Evolutionary conservation across 108 stramenopile genomes (phyloP), one percentile per base, ranked within the genome.

Genomic region (Aurantiochytrium sp.): DNA sequence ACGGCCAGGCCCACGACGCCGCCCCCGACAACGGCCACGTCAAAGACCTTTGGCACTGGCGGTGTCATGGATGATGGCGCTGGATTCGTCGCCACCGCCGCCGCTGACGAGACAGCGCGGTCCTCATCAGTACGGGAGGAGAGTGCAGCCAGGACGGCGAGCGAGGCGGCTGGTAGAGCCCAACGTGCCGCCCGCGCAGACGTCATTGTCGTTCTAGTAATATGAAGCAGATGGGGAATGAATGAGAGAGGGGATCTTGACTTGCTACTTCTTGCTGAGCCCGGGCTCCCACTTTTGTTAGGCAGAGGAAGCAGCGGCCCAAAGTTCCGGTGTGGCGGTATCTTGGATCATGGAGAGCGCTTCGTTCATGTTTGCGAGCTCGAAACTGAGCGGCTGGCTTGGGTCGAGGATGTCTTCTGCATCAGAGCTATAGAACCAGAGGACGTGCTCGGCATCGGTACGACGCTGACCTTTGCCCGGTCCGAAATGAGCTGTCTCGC

Each of bases 1-100:
- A 95, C 91, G 0, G 95, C 91, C 23, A 94, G 87, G 23, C 96
- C 96, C 0, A 96, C 94, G 5, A 96, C 95, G 12, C 96, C 96
- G 5, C 96, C 96, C 5, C 96, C 96, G 28, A 96, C 91, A 16
- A 96, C 90, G 47, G 95, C 71, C 25, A 96, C 88, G 89, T 96
- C 96, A 23, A 53, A 83, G 55, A 57, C 35, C 35, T 59, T 19
- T 23, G 59, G 19, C 59, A 23, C n/a, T 42, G 64, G 25, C 18
- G 64, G 0, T 18, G 10, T 69, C 35, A 42, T 69, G 21, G 64
- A 23, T 4, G 21, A 42, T 28, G 64, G 16, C 55, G 55, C 55
- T 16, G 14, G 55, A 57, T 0, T 16, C 55, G 8, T 8, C 55
- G 4, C 8, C 55, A 0, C 14, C 55, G 14, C 14, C 55, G 55